Evolutionary conservation across 352 stramenopile genomes (phyloP).

Genomic region (Phytopythium montanum): DNA sequence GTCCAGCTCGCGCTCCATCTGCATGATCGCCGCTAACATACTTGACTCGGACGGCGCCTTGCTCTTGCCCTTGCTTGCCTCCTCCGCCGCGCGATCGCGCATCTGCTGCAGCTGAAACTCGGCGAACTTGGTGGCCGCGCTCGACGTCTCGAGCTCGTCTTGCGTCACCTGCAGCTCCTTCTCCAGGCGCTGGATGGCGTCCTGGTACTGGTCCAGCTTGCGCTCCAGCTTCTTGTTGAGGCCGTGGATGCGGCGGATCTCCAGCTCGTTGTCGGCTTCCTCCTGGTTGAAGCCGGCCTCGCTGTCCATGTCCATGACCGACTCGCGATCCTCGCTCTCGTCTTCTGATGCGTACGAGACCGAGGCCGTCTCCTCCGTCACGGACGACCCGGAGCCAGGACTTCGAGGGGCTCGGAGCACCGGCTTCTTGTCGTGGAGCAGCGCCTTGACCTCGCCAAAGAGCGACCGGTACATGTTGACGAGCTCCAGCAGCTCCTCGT

Average conservation of each 20-base stretch:
- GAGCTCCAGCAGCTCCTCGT: conserved; percentile 50
- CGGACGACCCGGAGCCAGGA: conserved; percentile 57
- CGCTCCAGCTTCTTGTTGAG: conserved; percentile 58
- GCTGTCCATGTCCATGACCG: conserved; percentile 28
- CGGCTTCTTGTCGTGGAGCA: conserved; percentile 52
- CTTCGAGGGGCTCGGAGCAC: conserved; percentile 39
- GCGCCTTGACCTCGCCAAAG: conserved; percentile 53
- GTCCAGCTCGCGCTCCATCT: conserved; percentile 16
- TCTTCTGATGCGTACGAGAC: conserved; percentile 58
- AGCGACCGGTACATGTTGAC: conserved; percentile 68
- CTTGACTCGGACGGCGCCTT: conserved; percentile 21
- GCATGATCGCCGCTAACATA: conserved; percentile 9
- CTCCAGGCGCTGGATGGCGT: conserved; percentile 65
- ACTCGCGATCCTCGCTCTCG: conserved; percentile 35
- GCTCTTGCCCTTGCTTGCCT: conserved; percentile 27
- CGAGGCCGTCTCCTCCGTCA: conserved; percentile 62
- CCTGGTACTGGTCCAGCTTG: conserved; percentile 71
- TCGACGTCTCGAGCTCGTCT: conserved; percentile 80
- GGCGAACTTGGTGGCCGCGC: conserved; percentile 71
- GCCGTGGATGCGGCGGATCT: conserved; percentile 59
- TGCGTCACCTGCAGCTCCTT: conserved; percentile 55
- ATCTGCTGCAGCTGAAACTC: conserved; percentile 79
- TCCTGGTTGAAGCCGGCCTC: conserved; percentile 24
- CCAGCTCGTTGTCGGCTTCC: conserved; percentile 37
- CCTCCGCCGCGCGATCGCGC: conserved; percentile 44